Evolutionary conservation across 2,329 filamentous ascomycete species (phyloP).

Genomic region (Fusarium sp.): DNA sequence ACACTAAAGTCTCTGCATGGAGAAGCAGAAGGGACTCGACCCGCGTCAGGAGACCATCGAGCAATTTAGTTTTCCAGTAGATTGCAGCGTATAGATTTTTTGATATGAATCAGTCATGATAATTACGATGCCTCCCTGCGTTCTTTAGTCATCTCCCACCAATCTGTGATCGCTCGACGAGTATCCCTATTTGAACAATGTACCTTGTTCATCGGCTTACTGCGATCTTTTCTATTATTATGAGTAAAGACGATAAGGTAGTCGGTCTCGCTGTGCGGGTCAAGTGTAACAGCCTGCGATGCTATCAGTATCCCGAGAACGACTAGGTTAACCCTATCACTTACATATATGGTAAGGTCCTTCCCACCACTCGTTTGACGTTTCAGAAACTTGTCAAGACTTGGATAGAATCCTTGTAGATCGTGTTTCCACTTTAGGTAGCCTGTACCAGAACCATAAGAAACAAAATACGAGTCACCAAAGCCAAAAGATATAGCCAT

Average conservation of each 20-base stretch:
- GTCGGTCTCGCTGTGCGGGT: background rate
- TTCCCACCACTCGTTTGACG: background rate
- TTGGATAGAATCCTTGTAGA: background rate
- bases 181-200: background rate
- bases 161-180: background rate
- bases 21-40: no score
- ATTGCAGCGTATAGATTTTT: no score
- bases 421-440: background rate
- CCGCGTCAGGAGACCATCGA: no score
- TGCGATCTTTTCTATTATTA: background rate
- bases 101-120: no score
- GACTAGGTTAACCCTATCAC: fast-evolving
- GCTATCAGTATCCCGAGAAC: background rate
- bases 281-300: background rate
- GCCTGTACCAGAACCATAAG: background rate
- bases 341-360: background rate
- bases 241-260: background rate
- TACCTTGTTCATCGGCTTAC: background rate
- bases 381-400: background rate
- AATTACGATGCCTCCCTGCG: no score
- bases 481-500: background rate
- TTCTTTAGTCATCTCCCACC: conserved; percentile 5
- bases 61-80: no score
- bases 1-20: no score
- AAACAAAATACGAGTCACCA: background rate